A percentile compares a stretch with the other conserved stretches of the same genome.
Conservation (phyloP, 1,284 basidiomycete species). For the Xerocomus alliaceus region DNA sequence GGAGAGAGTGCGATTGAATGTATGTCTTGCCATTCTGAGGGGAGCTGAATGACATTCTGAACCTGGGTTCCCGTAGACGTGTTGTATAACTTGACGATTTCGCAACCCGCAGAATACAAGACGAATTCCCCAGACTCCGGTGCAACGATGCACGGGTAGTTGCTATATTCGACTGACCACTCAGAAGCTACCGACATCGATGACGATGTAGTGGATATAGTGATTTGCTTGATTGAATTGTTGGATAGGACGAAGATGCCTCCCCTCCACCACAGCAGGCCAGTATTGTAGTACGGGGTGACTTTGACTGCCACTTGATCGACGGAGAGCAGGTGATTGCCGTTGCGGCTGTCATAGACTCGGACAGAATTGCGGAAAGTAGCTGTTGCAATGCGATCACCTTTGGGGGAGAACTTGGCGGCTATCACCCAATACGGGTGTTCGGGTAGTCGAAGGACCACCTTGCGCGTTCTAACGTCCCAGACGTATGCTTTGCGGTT, state of each 20-base stretch:
- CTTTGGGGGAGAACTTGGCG: constrained; percentile 18
- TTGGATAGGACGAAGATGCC: constrained; percentile 12
- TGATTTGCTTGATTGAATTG: constrained; percentile 6
- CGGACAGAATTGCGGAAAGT: constrained; percentile 9
- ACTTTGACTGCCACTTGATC: constrained; percentile 8
- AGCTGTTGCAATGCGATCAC: constrained; percentile 18
- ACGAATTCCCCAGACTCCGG: constrained; percentile 8
- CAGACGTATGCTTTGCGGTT: constrained; percentile 10
- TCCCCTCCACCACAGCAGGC: constrained; percentile 15
- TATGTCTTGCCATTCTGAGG: constrained; percentile 12
- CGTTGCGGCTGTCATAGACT: constrained; percentile 13
- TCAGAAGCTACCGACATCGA: background rate
- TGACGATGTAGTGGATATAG: background rate
- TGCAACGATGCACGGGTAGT: constrained; percentile 16
- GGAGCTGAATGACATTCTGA: background rate
- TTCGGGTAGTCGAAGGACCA: background rate
- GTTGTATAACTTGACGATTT: constrained; percentile 1
- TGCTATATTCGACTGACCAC: constrained; percentile 12
- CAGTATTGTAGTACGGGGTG: constrained; percentile 11
- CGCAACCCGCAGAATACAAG: background rate
- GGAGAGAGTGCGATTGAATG: constrained; percentile 17
- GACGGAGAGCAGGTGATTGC: background rate
- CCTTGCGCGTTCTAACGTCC: background rate
- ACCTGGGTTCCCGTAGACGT: background rate
- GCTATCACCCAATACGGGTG: constrained; percentile 15